A percentile compares a stretch with the other conserved stretches of the same genome.
Evolutionary conservation across 2,329 filamentous ascomycete genomes (phyloP).

Genomic region (Penicillium sp.): DNA sequence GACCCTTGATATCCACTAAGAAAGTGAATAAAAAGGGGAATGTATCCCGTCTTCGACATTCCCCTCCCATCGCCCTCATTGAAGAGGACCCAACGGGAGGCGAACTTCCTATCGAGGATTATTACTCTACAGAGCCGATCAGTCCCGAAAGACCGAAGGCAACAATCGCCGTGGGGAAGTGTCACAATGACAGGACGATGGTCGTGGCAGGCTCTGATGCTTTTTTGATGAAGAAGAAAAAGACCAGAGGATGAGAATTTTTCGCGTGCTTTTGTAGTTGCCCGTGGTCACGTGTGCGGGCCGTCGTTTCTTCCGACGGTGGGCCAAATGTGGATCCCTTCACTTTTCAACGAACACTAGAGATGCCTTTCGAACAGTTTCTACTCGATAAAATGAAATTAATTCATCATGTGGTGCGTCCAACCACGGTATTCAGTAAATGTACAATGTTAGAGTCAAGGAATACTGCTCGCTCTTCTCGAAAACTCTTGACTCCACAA

Average conservation of each 20-base stretch:
- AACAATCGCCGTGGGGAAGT: slow-evolving; percentile 62
- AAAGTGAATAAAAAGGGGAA: slow-evolving; percentile 11
- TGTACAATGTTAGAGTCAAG: neutral
- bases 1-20: neutral
- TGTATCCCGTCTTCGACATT: slow-evolving; percentile 72
- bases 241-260: slow-evolving; percentile 34
- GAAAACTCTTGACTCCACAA: neutral
- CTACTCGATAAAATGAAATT: neutral
- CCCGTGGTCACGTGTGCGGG: slow-evolving; percentile 33
- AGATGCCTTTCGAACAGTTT: neutral
- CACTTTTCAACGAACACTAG: neutral
- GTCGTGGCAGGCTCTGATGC: slow-evolving; percentile 70
- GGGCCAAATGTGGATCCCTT: neutral
- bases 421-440: neutral
- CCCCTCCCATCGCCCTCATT: slow-evolving; percentile 68
- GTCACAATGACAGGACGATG: slow-evolving; percentile 53
- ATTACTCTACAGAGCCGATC: slow-evolving; percentile 66
- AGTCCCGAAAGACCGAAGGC: slow-evolving; percentile 61
- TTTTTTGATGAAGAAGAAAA: slow-evolving; percentile 58
- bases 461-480: no score
- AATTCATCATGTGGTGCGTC: neutral
- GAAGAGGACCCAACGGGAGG: slow-evolving; percentile 68
- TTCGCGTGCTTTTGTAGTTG: slow-evolving; percentile 29
- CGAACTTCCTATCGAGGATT: slow-evolving; percentile 69
- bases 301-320: slow-evolving; percentile 20